Percentiles rank a stretch among this genome's conserved stretches.
These are phyloP conservation scores for Laetiporus sulphureus DNA, from an alignment of 1,284 basidiomycete genomes.

Conservation along the genomic window DNA sequence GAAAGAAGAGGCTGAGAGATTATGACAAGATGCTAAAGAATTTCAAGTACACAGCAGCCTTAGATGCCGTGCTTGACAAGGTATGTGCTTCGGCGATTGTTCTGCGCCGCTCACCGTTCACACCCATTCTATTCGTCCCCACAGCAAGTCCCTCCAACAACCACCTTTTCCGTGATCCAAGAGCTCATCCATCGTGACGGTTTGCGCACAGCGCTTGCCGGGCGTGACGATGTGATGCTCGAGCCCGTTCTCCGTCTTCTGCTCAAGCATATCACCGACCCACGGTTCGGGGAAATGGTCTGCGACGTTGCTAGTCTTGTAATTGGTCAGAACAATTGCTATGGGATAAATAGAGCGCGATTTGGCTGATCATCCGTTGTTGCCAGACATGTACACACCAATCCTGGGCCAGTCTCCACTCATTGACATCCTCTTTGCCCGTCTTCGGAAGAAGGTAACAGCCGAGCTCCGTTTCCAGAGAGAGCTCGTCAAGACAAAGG, in stretches of 20 bases:
- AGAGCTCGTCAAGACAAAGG: conserved; percentile 79
- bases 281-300: conserved; percentile 86
- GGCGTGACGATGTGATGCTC: conserved; percentile 90
- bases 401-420: conserved; percentile 91
- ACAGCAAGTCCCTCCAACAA: conserved; percentile 75
- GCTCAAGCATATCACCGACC: conserved; percentile 82
- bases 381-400: conserved; percentile 83
- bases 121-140: conserved; percentile 3
- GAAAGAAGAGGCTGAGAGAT: conserved; percentile 71
- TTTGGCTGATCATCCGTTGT: too few species aligned
- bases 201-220: conserved; percentile 78
- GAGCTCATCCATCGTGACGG: conserved; percentile 94
- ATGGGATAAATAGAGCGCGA: too few species aligned
- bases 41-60: conserved; percentile 93
- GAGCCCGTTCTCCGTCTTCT: conserved; percentile 88
- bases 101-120: background rate
- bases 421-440: conserved; percentile 84
- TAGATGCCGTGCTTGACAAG: conserved; percentile 86
- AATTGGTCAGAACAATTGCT: conserved; percentile 85
- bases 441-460: conserved; percentile 77
- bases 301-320: conserved; percentile 80
- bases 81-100: conserved; percentile 32
- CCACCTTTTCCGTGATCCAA: conserved; percentile 87
- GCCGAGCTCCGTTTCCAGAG: conserved; percentile 90
- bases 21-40: conserved; percentile 89